Percentiles rank a stretch among this genome's conserved stretches.
Conservation (phyloP, 1,139 yeast genomes). For the Arxiozyma bovina region DNA sequence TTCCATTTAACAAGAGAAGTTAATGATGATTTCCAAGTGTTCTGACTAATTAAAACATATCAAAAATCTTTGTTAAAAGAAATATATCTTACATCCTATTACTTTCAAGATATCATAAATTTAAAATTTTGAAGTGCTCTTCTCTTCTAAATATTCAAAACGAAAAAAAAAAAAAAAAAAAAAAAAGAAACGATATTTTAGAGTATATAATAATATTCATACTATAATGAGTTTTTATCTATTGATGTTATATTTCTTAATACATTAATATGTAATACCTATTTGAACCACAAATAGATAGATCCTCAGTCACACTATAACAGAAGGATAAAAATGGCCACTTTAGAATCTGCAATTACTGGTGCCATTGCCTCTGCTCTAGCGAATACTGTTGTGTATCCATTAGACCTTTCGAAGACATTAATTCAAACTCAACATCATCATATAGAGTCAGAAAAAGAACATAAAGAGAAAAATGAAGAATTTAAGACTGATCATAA, state of each 20-base stretch:
- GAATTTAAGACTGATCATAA: slow-evolving; percentile 17
- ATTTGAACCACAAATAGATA: background rate
- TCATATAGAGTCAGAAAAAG: slow-evolving; percentile 13
- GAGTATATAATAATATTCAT: no score
- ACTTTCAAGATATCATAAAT: no score
- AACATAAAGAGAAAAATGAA: slow-evolving; percentile 7
- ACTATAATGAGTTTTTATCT: no score
- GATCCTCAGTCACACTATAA: background rate
- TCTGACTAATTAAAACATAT: no score
- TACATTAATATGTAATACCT: no score
- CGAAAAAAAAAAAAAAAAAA: no score
- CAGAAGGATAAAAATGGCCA: slow-evolving; percentile 23
- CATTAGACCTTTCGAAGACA: slow-evolving; percentile 65
- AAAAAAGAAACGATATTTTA: background rate
- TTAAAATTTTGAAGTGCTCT: background rate
- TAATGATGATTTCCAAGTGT: no score
- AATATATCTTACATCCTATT: no score
- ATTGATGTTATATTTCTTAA: no score
- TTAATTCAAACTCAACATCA: slow-evolving; percentile 48
- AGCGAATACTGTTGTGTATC: slow-evolving; percentile 74
- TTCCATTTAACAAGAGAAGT: no score
- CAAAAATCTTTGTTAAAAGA: no score
- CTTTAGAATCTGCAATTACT: slow-evolving; percentile 67
- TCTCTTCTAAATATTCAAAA: background rate
- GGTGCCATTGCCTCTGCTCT: slow-evolving; percentile 80